Conservation (phyloP, 1,284 basidiomycete species). For the Trichosporon ovoides region DNA sequence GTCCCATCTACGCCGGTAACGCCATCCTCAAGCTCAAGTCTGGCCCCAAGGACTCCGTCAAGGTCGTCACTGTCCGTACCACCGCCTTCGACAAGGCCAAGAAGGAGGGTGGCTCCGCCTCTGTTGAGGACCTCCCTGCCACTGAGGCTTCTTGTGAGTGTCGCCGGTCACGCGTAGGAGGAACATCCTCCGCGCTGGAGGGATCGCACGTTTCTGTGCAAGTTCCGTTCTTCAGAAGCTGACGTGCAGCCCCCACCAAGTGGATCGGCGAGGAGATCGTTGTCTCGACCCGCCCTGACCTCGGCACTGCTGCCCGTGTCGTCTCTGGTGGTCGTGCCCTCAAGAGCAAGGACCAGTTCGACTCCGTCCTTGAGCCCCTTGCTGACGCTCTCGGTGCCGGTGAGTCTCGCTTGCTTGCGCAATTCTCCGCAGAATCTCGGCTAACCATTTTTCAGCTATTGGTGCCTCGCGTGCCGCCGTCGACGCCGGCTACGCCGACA, state of each 20-base stretch:
- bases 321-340: conserved; percentile 94
- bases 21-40: conserved; percentile 90
- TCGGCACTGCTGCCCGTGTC: conserved; percentile 78
- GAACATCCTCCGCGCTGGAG: too few relatives aligned
- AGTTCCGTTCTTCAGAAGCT: background rate
- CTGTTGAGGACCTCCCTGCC: conserved; percentile 63
- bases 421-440: background rate
- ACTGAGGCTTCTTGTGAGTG: conserved; percentile 60
- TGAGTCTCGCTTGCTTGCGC: conserved; percentile 22
- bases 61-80: conserved; percentile 90
- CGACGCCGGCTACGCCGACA: conserved; percentile 97
- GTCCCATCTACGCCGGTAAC: conserved; percentile 97
- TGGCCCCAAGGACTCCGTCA: conserved; percentile 61
- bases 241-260: conserved; percentile 54
- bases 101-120: conserved; percentile 52
- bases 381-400: conserved; percentile 84
- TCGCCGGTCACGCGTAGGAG: too few relatives aligned
- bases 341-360: conserved; percentile 92
- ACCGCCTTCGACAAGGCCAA: conserved; percentile 82
- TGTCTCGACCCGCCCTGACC: conserved; percentile 88
- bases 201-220: too few relatives aligned
- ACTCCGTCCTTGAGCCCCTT: conserved; percentile 79
- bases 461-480: conserved; percentile 97
- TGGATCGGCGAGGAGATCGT: conserved; percentile 81
- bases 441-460: conserved; percentile 57